Evolutionary conservation across 2,329 filamentous ascomycete genomes (phyloP).

Genomic region (Westerdykella aurantiaca): DNA sequence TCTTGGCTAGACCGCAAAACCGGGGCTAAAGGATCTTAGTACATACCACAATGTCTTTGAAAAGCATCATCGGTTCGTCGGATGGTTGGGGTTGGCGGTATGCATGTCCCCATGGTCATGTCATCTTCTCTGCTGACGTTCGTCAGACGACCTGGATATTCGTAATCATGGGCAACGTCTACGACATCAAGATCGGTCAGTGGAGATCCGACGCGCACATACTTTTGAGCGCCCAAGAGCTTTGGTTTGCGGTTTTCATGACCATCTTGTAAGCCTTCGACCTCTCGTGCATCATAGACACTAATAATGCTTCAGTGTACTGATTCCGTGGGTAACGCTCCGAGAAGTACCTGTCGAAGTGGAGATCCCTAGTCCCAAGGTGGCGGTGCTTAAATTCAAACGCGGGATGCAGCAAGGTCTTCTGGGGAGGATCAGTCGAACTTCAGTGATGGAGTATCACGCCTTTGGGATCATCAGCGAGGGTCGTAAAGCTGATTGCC

Average conservation of each 20-base stretch:
- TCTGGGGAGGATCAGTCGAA: conserved; percentile 31
- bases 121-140: conserved; percentile 4
- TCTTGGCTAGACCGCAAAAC: neutral
- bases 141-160: conserved; percentile 32
- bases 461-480: conserved; percentile 35
- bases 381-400: conserved; percentile 29
- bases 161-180: conserved; percentile 28
- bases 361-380: conserved; percentile 33
- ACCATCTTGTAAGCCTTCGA: conserved; percentile 28
- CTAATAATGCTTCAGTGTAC: conserved; percentile 16
- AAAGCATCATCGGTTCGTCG: conserved; percentile 32
- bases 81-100: conserved; percentile 34
- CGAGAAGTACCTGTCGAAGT: conserved; percentile 31
- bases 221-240: conserved; percentile 29
- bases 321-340: conserved; percentile 33
- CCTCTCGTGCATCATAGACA: neutral
- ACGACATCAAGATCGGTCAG: conserved; percentile 30
- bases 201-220: conserved; percentile 23
- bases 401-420: conserved; percentile 35
- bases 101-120: neutral
- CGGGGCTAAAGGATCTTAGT: conserved; percentile 15
- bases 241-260: conserved; percentile 35
- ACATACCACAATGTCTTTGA: conserved; percentile 35
- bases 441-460: conserved; percentile 35
- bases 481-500: conserved; percentile 22